A percentile compares a stretch with the other conserved stretches of the same genome.
Evolutionary conservation across 2,329 filamentous ascomycete genomes (phyloP).

Genomic region (Aspergillus jensenii): DNA sequence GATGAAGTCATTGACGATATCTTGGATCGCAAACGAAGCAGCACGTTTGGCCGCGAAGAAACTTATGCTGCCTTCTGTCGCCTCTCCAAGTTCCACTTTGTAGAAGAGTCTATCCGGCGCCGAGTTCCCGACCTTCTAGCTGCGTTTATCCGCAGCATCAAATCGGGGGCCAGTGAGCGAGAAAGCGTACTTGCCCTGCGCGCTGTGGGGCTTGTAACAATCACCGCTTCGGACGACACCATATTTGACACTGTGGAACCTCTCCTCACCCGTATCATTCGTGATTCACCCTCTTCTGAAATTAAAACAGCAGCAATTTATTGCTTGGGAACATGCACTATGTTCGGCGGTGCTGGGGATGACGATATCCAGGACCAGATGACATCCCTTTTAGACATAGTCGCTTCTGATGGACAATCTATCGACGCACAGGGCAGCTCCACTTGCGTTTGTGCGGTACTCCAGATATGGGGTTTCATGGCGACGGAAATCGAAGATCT

Average conservation of each 20-base stretch:
- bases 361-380: conserved; percentile 70
- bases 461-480: conserved; percentile 77
- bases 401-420: conserved; percentile 74
- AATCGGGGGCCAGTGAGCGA: conserved; percentile 64
- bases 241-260: conserved; percentile 64
- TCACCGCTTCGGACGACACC: conserved; percentile 64
- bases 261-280: conserved; percentile 61
- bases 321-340: conserved; percentile 68
- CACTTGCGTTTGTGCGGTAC: conserved; percentile 69
- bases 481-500: conserved; percentile 76
- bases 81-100: conserved; percentile 67
- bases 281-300: conserved; percentile 63
- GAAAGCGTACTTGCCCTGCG: conserved; percentile 71
- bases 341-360: conserved; percentile 72
- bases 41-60: conserved; percentile 67
- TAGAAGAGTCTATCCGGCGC: conserved; percentile 60
- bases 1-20: conserved; percentile 69
- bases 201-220: conserved; percentile 68
- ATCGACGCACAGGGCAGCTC: conserved; percentile 71
- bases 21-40: conserved; percentile 75
- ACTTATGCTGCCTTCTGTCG: conserved; percentile 62
- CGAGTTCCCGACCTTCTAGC: conserved; percentile 62
- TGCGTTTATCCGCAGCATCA: conserved; percentile 69
- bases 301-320: conserved; percentile 73
- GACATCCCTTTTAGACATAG: conserved; percentile 72